These are phyloP conservation scores for Aristolochia californica DNA, from an alignment of 164 flowering plant species.

Conservation along the genomic window DNA sequence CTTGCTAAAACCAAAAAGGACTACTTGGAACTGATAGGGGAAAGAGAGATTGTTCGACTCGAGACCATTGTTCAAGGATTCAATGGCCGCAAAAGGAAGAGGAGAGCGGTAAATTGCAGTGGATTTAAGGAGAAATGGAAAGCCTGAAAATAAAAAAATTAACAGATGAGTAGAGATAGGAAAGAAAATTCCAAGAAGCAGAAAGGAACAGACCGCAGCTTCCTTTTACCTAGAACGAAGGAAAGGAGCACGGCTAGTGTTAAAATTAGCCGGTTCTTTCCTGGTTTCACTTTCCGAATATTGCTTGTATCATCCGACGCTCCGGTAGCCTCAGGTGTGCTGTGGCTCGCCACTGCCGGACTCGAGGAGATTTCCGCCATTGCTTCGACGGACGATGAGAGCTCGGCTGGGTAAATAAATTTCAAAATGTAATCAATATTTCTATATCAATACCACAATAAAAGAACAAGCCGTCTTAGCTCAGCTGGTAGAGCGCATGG, in stretches of 20 bases:
- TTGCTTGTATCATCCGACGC: too few species aligned
- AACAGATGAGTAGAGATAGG: background rate
- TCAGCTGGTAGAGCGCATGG: conserved; percentile 15
- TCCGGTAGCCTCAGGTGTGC: conserved; percentile 1
- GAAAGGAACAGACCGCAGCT: background rate
- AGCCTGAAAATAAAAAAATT: conserved; percentile 24
- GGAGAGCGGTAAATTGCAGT: conserved; percentile 84
- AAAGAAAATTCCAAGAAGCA: background rate
- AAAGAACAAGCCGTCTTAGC: conserved; percentile 13
- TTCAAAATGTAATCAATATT: too few species aligned
- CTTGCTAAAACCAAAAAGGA: conserved; percentile 39
- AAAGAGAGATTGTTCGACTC: conserved; percentile 36
- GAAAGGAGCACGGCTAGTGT: conserved; percentile 61
- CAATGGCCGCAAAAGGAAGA: conserved; percentile 66
- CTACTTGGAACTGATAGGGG: conserved; percentile 61
- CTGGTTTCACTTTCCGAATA: conserved; percentile 67
- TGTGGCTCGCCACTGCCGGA: background rate
- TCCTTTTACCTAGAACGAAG: conserved; percentile 51
- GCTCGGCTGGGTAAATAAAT: too few species aligned
- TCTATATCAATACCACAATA: too few species aligned
- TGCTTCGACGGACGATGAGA: background rate
- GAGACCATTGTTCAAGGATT: conserved; percentile 35
- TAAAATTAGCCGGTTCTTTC: conserved; percentile 61
- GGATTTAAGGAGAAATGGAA: conserved; percentile 66
- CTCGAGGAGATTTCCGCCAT: conserved; percentile 16